Evolutionary conservation across 2,329 filamentous ascomycete genomes (phyloP).

Genomic region (Nannizziopsis arthrosporioides): DNA sequence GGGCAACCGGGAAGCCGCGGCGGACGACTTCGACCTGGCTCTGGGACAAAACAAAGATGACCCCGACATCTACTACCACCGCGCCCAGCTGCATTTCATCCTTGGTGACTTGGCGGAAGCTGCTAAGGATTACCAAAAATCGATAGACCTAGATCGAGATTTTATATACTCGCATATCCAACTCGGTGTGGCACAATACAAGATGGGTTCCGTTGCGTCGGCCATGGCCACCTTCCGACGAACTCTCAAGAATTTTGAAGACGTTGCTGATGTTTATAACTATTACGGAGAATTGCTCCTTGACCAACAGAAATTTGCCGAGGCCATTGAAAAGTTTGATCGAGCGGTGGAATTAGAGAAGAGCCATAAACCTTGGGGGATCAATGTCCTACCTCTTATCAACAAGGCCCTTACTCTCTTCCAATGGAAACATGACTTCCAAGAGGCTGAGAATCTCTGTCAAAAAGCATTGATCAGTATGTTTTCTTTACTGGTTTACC

Average conservation of each 20-base stretch:
- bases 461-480: conserved; percentile 93
- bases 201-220: conserved; percentile 95
- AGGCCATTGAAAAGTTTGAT: conserved; percentile 96
- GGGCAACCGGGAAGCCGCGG: conserved; percentile 77
- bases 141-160: conserved; percentile 85
- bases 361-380: conserved; percentile 79
- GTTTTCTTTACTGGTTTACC: conserved; percentile 27
- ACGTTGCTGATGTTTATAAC: conserved; percentile 96
- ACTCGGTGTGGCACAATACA: conserved; percentile 97
- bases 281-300: conserved; percentile 96
- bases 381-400: conserved; percentile 95
- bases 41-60: conserved; percentile 75
- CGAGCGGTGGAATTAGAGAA: conserved; percentile 98
- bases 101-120: conserved; percentile 85
- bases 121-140: conserved; percentile 98
- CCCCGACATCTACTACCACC: conserved; percentile 98
- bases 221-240: conserved; percentile 97
- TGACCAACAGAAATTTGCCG: conserved; percentile 88
- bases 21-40: conserved; percentile 76
- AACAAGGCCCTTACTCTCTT: conserved; percentile 96
- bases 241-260: conserved; percentile 96
- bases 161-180: conserved; percentile 99
- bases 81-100: conserved; percentile 96
- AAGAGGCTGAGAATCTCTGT: conserved; percentile 89
- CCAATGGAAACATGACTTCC: conserved; percentile 96